A percentile compares a stretch with the other conserved stretches of the same genome.
Conservation (phyloP, 345 rosid species). For the Kandelia obovata region DNA sequence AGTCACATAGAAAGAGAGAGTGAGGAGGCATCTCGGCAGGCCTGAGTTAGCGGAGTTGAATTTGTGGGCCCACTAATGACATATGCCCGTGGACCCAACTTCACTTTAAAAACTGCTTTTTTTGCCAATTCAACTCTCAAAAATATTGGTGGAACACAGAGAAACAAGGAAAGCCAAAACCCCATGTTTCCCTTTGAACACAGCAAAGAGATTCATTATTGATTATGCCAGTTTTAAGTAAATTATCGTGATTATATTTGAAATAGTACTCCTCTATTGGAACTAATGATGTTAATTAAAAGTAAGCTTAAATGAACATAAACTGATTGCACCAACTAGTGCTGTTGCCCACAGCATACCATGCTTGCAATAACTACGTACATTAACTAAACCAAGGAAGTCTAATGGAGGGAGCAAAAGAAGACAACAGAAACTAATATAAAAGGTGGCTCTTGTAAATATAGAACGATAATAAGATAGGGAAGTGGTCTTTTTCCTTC, state of each 20-base stretch:
- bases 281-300: no score
- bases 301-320: no score
- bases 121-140: not conserved
- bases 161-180: not conserved
- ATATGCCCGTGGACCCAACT: not conserved
- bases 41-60: not conserved
- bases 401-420: not conserved
- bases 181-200: not conserved
- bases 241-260: no score
- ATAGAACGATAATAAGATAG: not conserved
- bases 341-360: no score
- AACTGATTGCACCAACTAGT: no score
- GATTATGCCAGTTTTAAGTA: no score
- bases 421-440: not conserved
- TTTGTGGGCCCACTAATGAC: conserved; percentile 16
- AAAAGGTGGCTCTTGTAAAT: not conserved
- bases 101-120: conserved; percentile 16
- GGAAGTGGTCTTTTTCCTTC: conserved; percentile 9
- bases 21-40: not conserved
- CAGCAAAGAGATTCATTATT: no score
- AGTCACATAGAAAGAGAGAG: not conserved
- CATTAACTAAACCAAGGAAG: no score
- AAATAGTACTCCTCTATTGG: no score
- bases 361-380: no score
- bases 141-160: no score